Base-by-base conservation (phyloP, 305 asterid genomes). In the Striga hermonthica region DNA sequence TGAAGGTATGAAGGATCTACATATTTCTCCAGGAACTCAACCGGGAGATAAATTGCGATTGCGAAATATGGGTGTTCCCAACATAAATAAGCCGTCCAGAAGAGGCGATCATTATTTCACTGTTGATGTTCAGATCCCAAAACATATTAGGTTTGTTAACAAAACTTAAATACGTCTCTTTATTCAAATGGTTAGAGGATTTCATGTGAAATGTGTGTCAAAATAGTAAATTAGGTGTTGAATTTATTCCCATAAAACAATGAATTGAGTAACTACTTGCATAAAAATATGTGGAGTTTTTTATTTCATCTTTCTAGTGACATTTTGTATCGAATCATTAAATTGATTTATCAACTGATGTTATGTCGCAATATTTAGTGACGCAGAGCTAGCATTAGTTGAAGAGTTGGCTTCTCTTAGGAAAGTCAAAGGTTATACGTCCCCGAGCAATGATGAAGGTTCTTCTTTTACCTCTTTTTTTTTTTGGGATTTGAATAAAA, bases 71-170 rank as follows among this genome's bases (percentile, higher is more conserved):
- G 97, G 99, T 66, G 99, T 90, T 66, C 99, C 99, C 57, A 79
- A 85, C 45, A 74, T 88, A 56, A 86, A 86, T 62, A 88, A 72
- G 65, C 95, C 95, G 69, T 85, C 85, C 57, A 71, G 64, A 53
- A 84, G 99, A 76, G 97, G 96, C 14, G 87, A 93, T 84, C 99
- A 93, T 77, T 78, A 77, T 75, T 93, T 93, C 80, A 76, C 78
- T 43, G 90, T 90, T 80, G 85, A 81, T 60, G 83, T 93, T 77
- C 83, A 60, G 74, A 88, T 93, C 75, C 99, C 99, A 10, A 83
- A 83, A 66, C 74, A 68, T 36, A 82, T 86, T 72, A 90, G 99
- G 99, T 93, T 65, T 64, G 81, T 66, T 39, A 39, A 41, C 60
- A 68, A 37, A 22, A 16, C 43, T 59, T 64, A 69, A 61, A 73